Evolutionary conservation across 176 grass and related monocot genomes (phyloP).

Genomic region (Carex scoparia): DNA sequence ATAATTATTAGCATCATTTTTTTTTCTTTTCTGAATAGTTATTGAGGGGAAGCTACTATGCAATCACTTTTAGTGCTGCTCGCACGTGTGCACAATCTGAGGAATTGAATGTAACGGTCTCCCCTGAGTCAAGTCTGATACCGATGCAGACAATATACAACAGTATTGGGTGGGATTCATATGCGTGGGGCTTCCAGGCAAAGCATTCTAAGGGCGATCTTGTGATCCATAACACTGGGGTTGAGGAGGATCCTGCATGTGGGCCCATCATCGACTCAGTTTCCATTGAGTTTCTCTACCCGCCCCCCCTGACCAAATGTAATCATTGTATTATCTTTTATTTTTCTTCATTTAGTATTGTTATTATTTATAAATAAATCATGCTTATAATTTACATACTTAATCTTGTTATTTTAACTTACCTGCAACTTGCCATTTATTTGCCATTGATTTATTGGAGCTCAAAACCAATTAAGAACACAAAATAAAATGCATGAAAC

Average conservation of each 20-base stretch:
- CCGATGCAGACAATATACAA: constrained; percentile 79
- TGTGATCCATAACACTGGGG: constrained; percentile 76
- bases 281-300: constrained; percentile 47
- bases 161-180: constrained; percentile 83
- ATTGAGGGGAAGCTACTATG: constrained; percentile 49
- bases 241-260: constrained; percentile 75
- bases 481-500: neutral
- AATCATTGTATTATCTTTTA: neutral
- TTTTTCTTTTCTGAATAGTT: neutral
- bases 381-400: neutral
- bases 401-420: neutral
- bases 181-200: constrained; percentile 76
- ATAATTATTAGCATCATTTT: neutral
- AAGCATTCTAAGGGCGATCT: constrained; percentile 32
- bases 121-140: constrained; percentile 55
- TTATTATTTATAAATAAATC: neutral
- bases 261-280: constrained; percentile 81
- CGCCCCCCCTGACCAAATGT: constrained; percentile 35
- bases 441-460: neutral
- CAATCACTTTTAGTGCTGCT: constrained; percentile 80
- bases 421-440: neutral
- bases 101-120: constrained; percentile 63
- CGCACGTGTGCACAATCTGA: constrained; percentile 85
- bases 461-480: neutral
- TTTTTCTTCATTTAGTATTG: neutral